phyloP scores from a whole-genome alignment of 2,329 filamentous ascomycete species.

The Bertia moriformis region DNA sequence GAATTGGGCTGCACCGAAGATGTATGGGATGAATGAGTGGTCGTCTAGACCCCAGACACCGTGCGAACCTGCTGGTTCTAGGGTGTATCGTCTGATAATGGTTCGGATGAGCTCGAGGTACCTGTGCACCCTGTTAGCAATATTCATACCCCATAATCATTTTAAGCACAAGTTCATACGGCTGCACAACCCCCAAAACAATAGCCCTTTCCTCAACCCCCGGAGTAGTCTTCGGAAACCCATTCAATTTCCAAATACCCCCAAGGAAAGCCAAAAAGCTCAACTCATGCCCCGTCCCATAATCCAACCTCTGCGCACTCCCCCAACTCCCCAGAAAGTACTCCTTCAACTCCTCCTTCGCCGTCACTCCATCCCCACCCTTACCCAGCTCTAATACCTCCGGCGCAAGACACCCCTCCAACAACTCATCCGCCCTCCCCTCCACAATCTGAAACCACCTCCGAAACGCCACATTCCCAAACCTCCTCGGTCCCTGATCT shows the following conservation, averaged over 20 bases:
- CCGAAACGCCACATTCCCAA: constrained; percentile 83
- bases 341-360: constrained; percentile 53
- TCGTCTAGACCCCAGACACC: constrained; percentile 99
- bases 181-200: constrained; percentile 69
- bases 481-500: constrained; percentile 71
- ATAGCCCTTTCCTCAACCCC: constrained; percentile 60
- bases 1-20: constrained; percentile 85
- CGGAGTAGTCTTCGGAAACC: constrained; percentile 44
- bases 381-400: constrained; percentile 12
- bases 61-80: constrained; percentile 90
- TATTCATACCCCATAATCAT: neutral
- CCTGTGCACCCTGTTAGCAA: constrained; percentile 22
- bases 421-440: constrained; percentile 36
- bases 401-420: constrained; percentile 38
- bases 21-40: constrained; percentile 84
- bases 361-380: constrained; percentile 20
- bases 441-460: constrained; percentile 65
- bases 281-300: constrained; percentile 89
- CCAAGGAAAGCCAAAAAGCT: constrained; percentile 87
- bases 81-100: constrained; percentile 77
- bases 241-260: constrained; percentile 78
- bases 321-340: constrained; percentile 83
- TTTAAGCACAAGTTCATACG: constrained; percentile 35
- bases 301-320: constrained; percentile 78
- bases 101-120: constrained; percentile 70